A percentile compares a stretch with the other conserved stretches of the same genome.
These are phyloP conservation scores for Kitagawia praeruptora DNA, from an alignment of 129 eudicot species.

Conservation along the genomic window DNA sequence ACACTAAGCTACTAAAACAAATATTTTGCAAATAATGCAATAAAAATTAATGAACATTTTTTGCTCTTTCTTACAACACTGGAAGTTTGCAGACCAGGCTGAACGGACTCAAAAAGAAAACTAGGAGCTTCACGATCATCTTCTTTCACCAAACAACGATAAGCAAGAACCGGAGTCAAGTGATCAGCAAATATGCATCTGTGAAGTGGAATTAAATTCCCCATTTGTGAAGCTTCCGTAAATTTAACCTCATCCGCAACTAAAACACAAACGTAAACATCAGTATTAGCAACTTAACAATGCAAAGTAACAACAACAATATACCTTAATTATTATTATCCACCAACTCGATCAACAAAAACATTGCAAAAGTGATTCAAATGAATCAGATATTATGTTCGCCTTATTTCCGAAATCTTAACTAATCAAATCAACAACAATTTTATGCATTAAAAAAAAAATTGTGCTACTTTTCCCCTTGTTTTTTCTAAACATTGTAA, in stretches of 20 bases:
- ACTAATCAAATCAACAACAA: background rate
- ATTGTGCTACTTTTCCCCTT: background rate
- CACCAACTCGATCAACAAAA: background rate
- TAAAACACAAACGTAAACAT: slow-evolving; percentile 13
- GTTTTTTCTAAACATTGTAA: background rate
- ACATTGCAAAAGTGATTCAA: background rate
- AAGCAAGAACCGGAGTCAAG: slow-evolving; percentile 90
- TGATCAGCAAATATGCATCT: slow-evolving; percentile 76
- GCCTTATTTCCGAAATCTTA: background rate
- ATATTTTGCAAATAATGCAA: background rate
- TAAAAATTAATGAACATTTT: background rate
- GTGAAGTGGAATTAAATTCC: slow-evolving; percentile 74
- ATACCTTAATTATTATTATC: background rate
- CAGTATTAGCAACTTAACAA: background rate
- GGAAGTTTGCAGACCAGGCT: slow-evolving; percentile 63
- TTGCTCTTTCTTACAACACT: slow-evolving; percentile 44
- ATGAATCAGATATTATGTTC: background rate
- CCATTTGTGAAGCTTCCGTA: slow-evolving; percentile 53
- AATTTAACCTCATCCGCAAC: slow-evolving; percentile 52
- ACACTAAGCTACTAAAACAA: background rate
- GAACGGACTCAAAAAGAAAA: slow-evolving; percentile 82
- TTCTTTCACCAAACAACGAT: slow-evolving; percentile 81
- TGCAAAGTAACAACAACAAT: background rate
- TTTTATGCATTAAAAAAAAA: background rate
- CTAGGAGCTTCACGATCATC: slow-evolving; percentile 87